These are phyloP conservation scores for Calonectria honghensis DNA, from an alignment of 2,329 filamentous ascomycete species.

Conservation along the genomic window DNA sequence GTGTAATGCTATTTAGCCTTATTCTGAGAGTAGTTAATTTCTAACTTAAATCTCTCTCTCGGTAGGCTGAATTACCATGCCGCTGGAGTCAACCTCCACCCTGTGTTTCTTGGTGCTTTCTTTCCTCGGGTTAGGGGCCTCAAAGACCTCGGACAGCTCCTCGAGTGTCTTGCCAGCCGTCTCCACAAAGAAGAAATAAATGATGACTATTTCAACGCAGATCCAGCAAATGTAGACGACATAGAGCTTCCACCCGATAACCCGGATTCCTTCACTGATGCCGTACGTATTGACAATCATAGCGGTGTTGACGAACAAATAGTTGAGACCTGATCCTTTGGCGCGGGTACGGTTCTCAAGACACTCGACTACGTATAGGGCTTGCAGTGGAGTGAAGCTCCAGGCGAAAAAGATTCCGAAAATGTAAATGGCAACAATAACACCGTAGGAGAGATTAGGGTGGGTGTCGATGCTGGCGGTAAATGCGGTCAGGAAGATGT, in stretches of 20 bases:
- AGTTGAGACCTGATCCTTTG: constrained; percentile 20
- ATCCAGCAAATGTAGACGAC: constrained; percentile 59
- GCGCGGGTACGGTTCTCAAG: constrained; percentile 31
- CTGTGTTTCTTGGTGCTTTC: constrained; percentile 25
- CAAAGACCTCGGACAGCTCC: constrained; percentile 55
- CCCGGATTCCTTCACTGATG: constrained; percentile 16
- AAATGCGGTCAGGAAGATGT: constrained; percentile 68
- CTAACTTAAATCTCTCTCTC: background rate
- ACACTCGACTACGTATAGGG: constrained; percentile 21
- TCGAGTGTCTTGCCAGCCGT: constrained; percentile 55
- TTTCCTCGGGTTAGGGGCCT: constrained; percentile 45
- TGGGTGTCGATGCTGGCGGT: constrained; percentile 55
- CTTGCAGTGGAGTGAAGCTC: constrained; percentile 7
- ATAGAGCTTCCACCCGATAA: constrained; percentile 62
- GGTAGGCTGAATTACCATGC: background rate
- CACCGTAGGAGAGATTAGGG: constrained; percentile 63
- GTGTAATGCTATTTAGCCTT: background rate
- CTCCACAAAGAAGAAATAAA: constrained; percentile 61
- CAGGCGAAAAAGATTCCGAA: constrained; percentile 28
- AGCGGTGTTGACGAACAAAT: background rate
- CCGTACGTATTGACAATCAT: constrained; percentile 17
- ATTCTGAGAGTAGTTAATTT: background rate
- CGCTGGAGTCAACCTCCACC: background rate
- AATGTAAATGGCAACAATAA: constrained; percentile 70
- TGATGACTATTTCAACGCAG: constrained; percentile 52